Base-by-base conservation (phyloP, 192 early-diverging fungal genomes). In the Coemansia sp. region DNA sequence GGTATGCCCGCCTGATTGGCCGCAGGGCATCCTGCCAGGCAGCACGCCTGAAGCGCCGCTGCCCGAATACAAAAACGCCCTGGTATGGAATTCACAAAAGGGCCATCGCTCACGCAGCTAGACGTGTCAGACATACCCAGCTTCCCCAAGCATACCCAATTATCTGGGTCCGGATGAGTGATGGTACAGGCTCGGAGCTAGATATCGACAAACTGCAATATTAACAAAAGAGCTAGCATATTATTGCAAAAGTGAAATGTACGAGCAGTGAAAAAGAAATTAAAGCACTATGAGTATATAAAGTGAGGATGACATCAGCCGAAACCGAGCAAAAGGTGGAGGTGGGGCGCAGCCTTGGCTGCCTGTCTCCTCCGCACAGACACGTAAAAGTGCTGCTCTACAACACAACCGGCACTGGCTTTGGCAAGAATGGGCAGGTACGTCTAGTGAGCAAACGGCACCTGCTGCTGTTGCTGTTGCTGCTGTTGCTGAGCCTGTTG, bases 1-100 rank as follows among this genome's bases (percentile, higher is more conserved):
- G n/a, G 62, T 83, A 48, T 83, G 82, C 62, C 69, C 59, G 15
- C 47, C 64, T 7, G 39, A 57, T 52, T 83, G 82, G 82, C 25
- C 43, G 11, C 47, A 73, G 41, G 82, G 82, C 56, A 57, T 73
- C 17, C 49, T 59, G 22, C 82, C 82, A 0, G 72, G 69, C 22
- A 53, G 64, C 5, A 53, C 60, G 14, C 66, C 69, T 37, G 82
- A 83, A 58, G 71, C 77, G 2, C 82, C 82, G 23, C 61, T 83
- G 43, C 77, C 70, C 8, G 23, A 69, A 50, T 83, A 73, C 49
- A 53, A 41, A 25, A 32, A 23, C 1, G 62, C 74, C 5, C 55
- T 80, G 1, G 58, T 59, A n/a, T 83, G 82, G 82, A 50, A 72
- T 32, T 12, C 41, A 45, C 52, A 67, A 12, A 67, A 62, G 57